A percentile compares a stretch with the other conserved stretches of the same genome.
Conservation (phyloP, 345 rosid genomes). For the Murraya koenigii region DNA sequence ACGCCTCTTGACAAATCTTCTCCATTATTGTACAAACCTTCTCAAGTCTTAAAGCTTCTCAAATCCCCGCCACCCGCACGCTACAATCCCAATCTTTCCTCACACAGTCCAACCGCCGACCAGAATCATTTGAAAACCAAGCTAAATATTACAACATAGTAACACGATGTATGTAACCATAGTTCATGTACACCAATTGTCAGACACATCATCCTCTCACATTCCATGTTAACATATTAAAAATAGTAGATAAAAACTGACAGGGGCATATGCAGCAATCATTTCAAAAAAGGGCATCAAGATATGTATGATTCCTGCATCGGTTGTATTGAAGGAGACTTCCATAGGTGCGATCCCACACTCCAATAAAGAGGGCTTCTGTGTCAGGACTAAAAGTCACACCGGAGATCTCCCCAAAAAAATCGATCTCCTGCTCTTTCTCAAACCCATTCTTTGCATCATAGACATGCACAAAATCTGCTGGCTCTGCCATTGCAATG, state of each 20-base stretch:
- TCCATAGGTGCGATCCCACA: slow-evolving; percentile 66
- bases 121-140: too few species aligned
- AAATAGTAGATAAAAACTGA: slow-evolving; percentile 10
- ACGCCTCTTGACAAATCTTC: neutral
- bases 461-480: slow-evolving; percentile 60
- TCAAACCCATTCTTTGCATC: slow-evolving; percentile 51
- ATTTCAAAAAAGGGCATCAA: slow-evolving; percentile 43
- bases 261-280: neutral
- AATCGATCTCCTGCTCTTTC: slow-evolving; percentile 63
- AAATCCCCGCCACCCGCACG: neutral
- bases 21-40: slow-evolving; percentile 12
- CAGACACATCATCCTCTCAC: slow-evolving; percentile 13
- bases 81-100: neutral
- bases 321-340: slow-evolving; percentile 60
- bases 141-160: slow-evolving; percentile 8
- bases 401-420: slow-evolving; percentile 67
- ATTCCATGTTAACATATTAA: neutral
- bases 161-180: slow-evolving; percentile 14
- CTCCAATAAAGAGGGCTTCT: slow-evolving; percentile 53
- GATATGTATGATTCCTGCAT: slow-evolving; percentile 45
- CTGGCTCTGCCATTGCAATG: slow-evolving; percentile 66
- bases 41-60: neutral
- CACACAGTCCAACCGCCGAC: neutral
- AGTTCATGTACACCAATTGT: slow-evolving; percentile 5
- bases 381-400: slow-evolving; percentile 61